Conservation (phyloP, 1,139 yeast genomes). For the Lodderomyces beijingensis region DNA sequence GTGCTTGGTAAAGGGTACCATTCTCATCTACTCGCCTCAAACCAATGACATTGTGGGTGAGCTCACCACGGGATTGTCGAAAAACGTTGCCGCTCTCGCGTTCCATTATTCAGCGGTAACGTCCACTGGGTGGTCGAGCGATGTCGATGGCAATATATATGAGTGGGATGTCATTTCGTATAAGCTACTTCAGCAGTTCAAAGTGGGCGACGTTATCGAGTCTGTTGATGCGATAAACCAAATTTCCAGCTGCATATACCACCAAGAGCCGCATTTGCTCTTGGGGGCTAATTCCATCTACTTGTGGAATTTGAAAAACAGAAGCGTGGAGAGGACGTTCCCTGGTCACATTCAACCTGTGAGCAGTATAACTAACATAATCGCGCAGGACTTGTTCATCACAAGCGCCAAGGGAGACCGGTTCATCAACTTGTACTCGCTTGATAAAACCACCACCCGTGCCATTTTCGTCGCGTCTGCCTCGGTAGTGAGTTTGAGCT, state of each 20-base stretch:
- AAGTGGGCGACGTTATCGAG: slow-evolving; percentile 35
- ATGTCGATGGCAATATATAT: slow-evolving; percentile 54
- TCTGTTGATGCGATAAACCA: slow-evolving; percentile 30
- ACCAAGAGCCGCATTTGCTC: slow-evolving; percentile 44
- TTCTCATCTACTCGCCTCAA: slow-evolving; percentile 65
- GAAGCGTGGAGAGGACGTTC: slow-evolving; percentile 41
- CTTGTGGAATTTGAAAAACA: slow-evolving; percentile 40
- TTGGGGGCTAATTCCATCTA: slow-evolving; percentile 63
- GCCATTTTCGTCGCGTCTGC: slow-evolving; percentile 65
- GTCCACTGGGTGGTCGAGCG: slow-evolving; percentile 58
- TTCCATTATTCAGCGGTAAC: slow-evolving; percentile 43
- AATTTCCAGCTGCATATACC: slow-evolving; percentile 31
- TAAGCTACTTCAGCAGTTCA: slow-evolving; percentile 37
- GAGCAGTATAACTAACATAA: slow-evolving; percentile 38
- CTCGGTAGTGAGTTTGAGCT: slow-evolving; percentile 34
- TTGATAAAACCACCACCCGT: slow-evolving; percentile 36
- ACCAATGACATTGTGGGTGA: slow-evolving; percentile 52
- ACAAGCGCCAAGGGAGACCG: slow-evolving; percentile 77
- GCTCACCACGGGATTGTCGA: slow-evolving; percentile 43
- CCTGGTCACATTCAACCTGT: slow-evolving; percentile 77
- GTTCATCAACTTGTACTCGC: slow-evolving; percentile 66
- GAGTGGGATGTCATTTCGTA: slow-evolving; percentile 59
- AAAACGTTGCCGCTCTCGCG: slow-evolving; percentile 50
- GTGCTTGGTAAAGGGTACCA: slow-evolving; percentile 63
- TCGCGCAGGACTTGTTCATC: slow-evolving; percentile 41